A percentile compares a stretch with the other conserved stretches of the same genome.
Evolutionary conservation across 306 rosid species (phyloP).

Genomic region (Glycine latifolia): DNA sequence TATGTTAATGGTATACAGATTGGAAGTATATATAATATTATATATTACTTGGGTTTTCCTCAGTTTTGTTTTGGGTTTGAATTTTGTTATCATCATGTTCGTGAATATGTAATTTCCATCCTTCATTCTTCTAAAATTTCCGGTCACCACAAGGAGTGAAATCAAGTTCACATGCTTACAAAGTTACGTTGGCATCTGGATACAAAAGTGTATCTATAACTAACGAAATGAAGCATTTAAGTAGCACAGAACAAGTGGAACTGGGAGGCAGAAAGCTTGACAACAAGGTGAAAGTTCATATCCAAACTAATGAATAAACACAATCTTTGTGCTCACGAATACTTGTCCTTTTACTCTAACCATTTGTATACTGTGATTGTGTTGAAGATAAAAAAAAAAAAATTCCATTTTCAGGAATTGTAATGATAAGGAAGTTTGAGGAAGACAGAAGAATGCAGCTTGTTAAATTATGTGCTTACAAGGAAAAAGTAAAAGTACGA

Average conservation of each 20-base stretch:
- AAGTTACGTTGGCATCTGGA: background rate
- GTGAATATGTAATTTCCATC: background rate
- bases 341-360: too few species aligned
- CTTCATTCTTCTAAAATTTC: background rate
- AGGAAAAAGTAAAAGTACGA: background rate
- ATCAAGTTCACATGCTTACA: conserved; percentile 1
- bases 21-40: background rate
- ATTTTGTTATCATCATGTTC: background rate
- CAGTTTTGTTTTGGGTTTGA: conserved; percentile 5
- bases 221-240: conserved; percentile 7
- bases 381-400: conserved; percentile 10
- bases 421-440: background rate
- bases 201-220: background rate
- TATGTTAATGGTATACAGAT: background rate
- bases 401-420: conserved; percentile 8
- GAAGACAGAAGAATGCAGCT: conserved; percentile 16
- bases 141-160: background rate
- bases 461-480: conserved; percentile 26
- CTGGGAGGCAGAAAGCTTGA: conserved; percentile 15
- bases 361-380: conserved; percentile 18
- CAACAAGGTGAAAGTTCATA: conserved; percentile 37
- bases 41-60: background rate
- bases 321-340: background rate
- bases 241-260: background rate
- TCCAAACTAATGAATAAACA: conserved; percentile 35